Percentiles rank a stretch among this genome's conserved stretches.
Evolutionary conservation across 2,329 filamentous ascomycete species (phyloP).

Genomic region (Colletotrichum viniferum): DNA sequence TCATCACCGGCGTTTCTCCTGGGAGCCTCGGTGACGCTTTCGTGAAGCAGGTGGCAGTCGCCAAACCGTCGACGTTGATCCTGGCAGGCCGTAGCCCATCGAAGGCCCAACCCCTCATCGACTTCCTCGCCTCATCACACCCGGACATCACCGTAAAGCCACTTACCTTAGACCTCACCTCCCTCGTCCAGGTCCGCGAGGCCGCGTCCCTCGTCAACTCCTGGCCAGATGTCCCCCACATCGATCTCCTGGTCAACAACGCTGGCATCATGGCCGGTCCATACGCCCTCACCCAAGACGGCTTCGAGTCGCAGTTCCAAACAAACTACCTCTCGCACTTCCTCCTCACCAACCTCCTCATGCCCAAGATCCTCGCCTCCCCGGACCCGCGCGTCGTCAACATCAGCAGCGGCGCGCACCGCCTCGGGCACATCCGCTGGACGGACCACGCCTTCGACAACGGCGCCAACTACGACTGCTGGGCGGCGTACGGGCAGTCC

Average conservation of each 20-base stretch:
- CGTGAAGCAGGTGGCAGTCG: conserved; percentile 36
- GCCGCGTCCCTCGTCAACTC: conserved; percentile 40
- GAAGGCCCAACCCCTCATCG: conserved; percentile 42
- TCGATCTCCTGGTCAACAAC: conserved; percentile 48
- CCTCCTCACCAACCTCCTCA: conserved; percentile 42
- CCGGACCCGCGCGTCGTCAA: conserved; percentile 42
- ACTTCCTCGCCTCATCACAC: conserved; percentile 34
- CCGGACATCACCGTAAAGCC: conserved; percentile 37
- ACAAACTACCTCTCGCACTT: conserved; percentile 44
- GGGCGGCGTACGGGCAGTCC: conserved; percentile 30
- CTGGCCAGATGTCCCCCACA: conserved; percentile 33
- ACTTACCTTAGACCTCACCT: conserved; percentile 43
- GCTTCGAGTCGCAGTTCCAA: conserved; percentile 40
- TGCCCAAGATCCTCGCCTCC: conserved; percentile 32
- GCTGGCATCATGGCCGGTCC: conserved; percentile 45
- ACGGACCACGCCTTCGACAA: conserved; percentile 45
- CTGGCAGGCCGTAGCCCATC: conserved; percentile 46
- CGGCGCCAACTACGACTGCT: conserved; percentile 25
- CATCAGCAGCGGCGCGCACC: conserved; percentile 48
- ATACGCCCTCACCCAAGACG: conserved; percentile 35
- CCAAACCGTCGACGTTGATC: conserved; percentile 45
- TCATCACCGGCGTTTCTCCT: conserved; percentile 46
- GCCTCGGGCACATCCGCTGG: conserved; percentile 44
- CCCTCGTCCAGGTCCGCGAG: conserved; percentile 39
- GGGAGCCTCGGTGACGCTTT: conserved; percentile 42